These are phyloP conservation scores for Dioscorea cayenensis DNA, from an alignment of 116 monocot species.

Conservation along the genomic window DNA sequence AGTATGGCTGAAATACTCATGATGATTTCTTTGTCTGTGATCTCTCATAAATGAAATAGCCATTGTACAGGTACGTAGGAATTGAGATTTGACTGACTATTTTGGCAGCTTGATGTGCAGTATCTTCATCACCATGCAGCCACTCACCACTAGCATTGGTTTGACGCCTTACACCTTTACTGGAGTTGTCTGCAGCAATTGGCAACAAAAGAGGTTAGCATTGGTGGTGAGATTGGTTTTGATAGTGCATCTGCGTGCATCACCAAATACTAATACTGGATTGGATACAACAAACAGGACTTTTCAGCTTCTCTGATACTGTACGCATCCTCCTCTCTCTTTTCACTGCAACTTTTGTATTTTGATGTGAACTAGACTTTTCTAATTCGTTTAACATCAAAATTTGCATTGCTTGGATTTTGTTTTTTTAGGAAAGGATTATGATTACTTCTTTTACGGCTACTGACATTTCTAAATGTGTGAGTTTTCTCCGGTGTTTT, in stretches of 20 bases:
- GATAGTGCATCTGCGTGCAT: conserved; percentile 59
- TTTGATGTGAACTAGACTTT: not conserved
- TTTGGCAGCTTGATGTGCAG: conserved; percentile 55
- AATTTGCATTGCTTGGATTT: no score
- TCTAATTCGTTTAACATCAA: not conserved
- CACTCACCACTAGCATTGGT: conserved; percentile 46
- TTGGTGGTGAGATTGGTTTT: conserved; percentile 65
- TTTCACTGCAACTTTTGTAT: not conserved
- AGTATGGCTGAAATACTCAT: no score
- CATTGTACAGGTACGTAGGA: not conserved
- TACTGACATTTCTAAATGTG: not conserved
- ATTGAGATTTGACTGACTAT: not conserved
- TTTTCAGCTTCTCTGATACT: conserved; percentile 59
- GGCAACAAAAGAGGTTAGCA: conserved; percentile 40
- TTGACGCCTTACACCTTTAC: conserved; percentile 47
- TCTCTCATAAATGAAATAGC: not conserved
- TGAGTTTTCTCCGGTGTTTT: not conserved
- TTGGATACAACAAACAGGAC: conserved; percentile 50
- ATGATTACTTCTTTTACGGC: not conserved
- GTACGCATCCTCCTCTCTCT: conserved; percentile 20
- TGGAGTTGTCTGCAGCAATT: conserved; percentile 51
- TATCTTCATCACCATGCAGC: conserved; percentile 42
- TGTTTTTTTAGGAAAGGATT: no score
- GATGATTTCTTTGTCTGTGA: not conserved
- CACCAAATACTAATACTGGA: conserved; percentile 65